Evolutionary conservation across 2,329 filamentous ascomycete species (phyloP).

Genomic region (Chaetomiaceae sp.): DNA sequence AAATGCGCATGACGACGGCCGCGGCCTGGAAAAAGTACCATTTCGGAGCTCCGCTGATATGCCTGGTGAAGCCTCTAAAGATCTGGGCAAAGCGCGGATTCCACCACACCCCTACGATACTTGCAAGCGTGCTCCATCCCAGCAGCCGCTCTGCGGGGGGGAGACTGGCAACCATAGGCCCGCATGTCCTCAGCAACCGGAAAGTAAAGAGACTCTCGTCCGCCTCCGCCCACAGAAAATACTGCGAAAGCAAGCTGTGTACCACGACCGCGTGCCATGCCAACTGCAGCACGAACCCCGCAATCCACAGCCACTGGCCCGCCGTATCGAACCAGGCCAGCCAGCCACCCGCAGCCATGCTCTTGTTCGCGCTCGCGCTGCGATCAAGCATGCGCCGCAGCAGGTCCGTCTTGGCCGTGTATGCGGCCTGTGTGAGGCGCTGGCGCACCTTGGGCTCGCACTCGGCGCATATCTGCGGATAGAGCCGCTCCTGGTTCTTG

Average conservation of each 20-base stretch:
- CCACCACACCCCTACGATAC: slow-evolving; percentile 59
- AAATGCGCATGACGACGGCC: slow-evolving; percentile 51
- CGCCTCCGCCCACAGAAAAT: neutral
- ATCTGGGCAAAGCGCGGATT: slow-evolving; percentile 62
- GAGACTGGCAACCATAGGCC: slow-evolving; percentile 35
- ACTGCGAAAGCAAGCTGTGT: slow-evolving; percentile 24
- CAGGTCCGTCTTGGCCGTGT: slow-evolving; percentile 80
- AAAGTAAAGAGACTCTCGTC: slow-evolving; percentile 6
- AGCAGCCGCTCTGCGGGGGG: slow-evolving; percentile 41
- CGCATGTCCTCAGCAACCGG: slow-evolving; percentile 10
- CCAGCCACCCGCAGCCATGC: slow-evolving; percentile 36
- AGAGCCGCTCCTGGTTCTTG: slow-evolving; percentile 69
- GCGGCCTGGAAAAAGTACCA: slow-evolving; percentile 65
- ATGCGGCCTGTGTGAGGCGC: slow-evolving; percentile 66
- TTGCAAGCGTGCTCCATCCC: slow-evolving; percentile 45
- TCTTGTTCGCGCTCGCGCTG: slow-evolving; percentile 43
- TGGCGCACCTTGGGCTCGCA: slow-evolving; percentile 73
- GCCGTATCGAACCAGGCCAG: slow-evolving; percentile 42
- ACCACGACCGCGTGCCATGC: slow-evolving; percentile 46
- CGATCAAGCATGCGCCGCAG: slow-evolving; percentile 70
- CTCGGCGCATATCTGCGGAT: slow-evolving; percentile 80
- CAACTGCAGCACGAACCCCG: slow-evolving; percentile 43
- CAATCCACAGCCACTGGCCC: slow-evolving; percentile 46
- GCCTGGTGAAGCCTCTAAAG: slow-evolving; percentile 55
- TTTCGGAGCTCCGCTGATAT: slow-evolving; percentile 55